These are phyloP conservation scores for Parastagonospora avenae DNA, from an alignment of 2,329 filamentous ascomycete species.

Conservation along the genomic window DNA sequence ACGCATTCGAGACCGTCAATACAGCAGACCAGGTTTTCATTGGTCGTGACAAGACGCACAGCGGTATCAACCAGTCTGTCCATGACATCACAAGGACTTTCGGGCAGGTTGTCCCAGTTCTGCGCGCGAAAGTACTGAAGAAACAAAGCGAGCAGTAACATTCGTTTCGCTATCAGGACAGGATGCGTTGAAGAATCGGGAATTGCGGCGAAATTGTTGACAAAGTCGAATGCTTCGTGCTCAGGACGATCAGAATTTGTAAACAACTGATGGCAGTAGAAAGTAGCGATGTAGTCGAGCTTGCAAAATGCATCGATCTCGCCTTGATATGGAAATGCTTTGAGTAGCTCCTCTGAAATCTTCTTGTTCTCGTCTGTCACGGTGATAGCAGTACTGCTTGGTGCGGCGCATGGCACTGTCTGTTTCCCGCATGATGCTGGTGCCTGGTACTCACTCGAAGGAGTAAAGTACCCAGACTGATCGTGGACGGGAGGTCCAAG, in stretches of 20 bases:
- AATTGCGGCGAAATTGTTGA: slow-evolving; percentile 7
- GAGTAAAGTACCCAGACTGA: neutral
- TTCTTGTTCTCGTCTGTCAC: slow-evolving; percentile 6
- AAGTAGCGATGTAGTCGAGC: slow-evolving; percentile 7
- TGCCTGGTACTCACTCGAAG: slow-evolving; percentile 1
- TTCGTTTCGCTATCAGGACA: slow-evolving; percentile 38
- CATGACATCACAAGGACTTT: slow-evolving; percentile 29
- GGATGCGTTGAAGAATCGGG: slow-evolving; percentile 25
- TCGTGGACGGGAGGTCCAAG: neutral
- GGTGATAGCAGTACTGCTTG: neutral
- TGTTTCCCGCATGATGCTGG: neutral
- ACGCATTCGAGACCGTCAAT: slow-evolving; percentile 51
- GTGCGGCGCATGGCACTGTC: neutral
- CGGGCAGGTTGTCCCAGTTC: slow-evolving; percentile 22
- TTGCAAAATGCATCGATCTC: slow-evolving; percentile 16
- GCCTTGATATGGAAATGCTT: slow-evolving; percentile 14
- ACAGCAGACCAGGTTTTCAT: slow-evolving; percentile 44
- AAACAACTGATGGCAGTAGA: slow-evolving; percentile 13
- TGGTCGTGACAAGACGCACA: slow-evolving; percentile 36
- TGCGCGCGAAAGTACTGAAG: slow-evolving; percentile 25
- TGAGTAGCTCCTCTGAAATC: slow-evolving; percentile 7
- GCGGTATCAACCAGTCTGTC: slow-evolving; percentile 35
- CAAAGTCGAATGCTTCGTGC: slow-evolving; percentile 6
- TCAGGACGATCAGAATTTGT: slow-evolving; percentile 9
- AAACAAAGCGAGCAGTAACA: slow-evolving; percentile 40